Percentiles rank a stretch among this genome's conserved stretches.
These are phyloP conservation scores for Metschnikowia drakensbergensis DNA, from an alignment of 805 yeast species.

Conservation along the genomic window DNA sequence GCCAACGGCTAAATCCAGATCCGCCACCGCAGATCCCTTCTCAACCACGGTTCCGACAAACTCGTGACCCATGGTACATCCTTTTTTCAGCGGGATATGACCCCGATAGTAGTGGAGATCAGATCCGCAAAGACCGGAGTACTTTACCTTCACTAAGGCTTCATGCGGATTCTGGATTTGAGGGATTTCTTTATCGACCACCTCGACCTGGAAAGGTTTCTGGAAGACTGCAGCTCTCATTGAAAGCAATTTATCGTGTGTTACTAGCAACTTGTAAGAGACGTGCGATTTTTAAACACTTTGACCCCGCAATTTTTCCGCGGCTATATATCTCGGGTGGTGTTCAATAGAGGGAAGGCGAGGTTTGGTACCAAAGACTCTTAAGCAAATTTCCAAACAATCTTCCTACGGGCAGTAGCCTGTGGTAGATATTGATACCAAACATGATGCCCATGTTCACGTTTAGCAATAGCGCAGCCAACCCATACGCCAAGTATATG, in stretches of 20 bases:
- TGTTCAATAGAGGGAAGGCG: neutral
- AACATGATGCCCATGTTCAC: slow-evolving; percentile 10
- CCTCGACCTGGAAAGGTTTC: slow-evolving; percentile 40
- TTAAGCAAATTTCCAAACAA: neutral
- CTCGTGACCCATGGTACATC: slow-evolving; percentile 51
- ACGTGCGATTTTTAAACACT: neutral
- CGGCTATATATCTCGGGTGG: neutral
- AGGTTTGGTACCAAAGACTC: neutral
- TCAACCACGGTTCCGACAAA: slow-evolving; percentile 42
- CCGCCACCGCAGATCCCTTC: slow-evolving; percentile 30
- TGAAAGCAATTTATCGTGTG: neutral
- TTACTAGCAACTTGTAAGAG: neutral
- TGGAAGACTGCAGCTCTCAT: slow-evolving; percentile 52
- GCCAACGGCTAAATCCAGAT: slow-evolving; percentile 35
- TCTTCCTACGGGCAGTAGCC: neutral
- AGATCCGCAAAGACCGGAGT: slow-evolving; percentile 52
- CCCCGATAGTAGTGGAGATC: slow-evolving; percentile 56
- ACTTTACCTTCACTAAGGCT: slow-evolving; percentile 45
- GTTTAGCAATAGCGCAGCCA: slow-evolving; percentile 14
- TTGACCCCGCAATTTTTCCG: slow-evolving; percentile 4
- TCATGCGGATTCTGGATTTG: slow-evolving; percentile 34
- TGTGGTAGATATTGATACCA: neutral
- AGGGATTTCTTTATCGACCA: slow-evolving; percentile 41
- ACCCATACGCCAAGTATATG: slow-evolving; percentile 13
- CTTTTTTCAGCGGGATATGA: slow-evolving; percentile 36